Percentiles rank a stretch among this genome's conserved stretches.
Evolutionary conservation across 1,139 yeast species (phyloP).

Genomic region (Meyerozyma guilliermondii): DNA sequence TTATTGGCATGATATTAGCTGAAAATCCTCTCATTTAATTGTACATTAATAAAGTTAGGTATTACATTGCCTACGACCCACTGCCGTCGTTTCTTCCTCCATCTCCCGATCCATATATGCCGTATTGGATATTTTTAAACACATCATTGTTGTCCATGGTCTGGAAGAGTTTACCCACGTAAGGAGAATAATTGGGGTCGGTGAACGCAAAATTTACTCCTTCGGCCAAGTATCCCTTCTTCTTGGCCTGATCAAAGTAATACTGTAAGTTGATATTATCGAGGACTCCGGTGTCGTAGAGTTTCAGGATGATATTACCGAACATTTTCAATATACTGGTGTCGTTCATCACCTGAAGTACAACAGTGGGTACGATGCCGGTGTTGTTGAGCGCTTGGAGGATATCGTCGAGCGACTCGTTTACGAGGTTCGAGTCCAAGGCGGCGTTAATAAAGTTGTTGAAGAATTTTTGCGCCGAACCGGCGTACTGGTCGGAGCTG

Average conservation of each 20-base stretch:
- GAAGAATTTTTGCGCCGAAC: constrained; percentile 31
- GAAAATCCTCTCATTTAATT: background rate
- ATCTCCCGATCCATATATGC: constrained; percentile 24
- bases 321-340: constrained; percentile 18
- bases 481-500: constrained; percentile 16
- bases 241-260: constrained; percentile 21
- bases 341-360: constrained; percentile 23
- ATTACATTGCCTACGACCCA: background rate
- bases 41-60: no score
- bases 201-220: constrained; percentile 24
- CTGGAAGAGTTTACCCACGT: constrained; percentile 27
- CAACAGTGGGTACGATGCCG: constrained; percentile 25
- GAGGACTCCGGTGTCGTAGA: constrained; percentile 32
- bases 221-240: constrained; percentile 18
- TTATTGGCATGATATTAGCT: background rate
- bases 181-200: constrained; percentile 27
- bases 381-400: constrained; percentile 30
- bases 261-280: constrained; percentile 23
- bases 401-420: constrained; percentile 20
- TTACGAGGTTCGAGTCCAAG: constrained; percentile 20
- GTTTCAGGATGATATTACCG: constrained; percentile 18
- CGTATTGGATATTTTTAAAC: constrained; percentile 26
- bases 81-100: background rate
- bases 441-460: constrained; percentile 27
- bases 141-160: constrained; percentile 31